Base-by-base conservation (phyloP, 2,329 filamentous ascomycete genomes). In the Fusarium neocosmosporiellum region DNA sequence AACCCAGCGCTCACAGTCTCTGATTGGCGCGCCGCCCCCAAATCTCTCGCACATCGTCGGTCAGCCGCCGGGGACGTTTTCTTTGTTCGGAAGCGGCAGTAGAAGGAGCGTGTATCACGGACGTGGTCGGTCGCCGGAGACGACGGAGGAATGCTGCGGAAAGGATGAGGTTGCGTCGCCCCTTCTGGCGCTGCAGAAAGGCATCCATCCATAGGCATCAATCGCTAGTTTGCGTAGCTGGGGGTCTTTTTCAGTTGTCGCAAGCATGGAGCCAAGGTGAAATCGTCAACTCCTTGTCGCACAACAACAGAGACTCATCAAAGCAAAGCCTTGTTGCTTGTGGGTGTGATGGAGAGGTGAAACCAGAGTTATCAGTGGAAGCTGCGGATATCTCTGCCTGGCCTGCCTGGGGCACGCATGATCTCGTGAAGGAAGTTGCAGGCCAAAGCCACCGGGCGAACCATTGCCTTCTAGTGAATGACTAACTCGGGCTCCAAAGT, bases 341-440 rank as follows among this genome's bases (percentile, higher is more conserved):
- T 50, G 43, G 43, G 43, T 50, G 43, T 50, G 43, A 50, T 50
- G 43, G 43, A 50, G 43, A 50, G 48, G 46, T 34, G 22, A 24
- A 62, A 33, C 22, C 41, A 20, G 20, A n/a, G 65, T 55, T 57
- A 24, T 36, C 41, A 58, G 57, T 70, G 63, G 64, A 43, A 71
- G 65, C 62, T 63, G 59, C 58, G 63, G 65, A 69, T 67, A 59
- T 72, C 66, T 67, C 74, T 77, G 74, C 74, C 74, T 76, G 68
- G 62, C 69, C 65, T 77, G 68, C 74, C 74, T 75, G 72, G 64
- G 66, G 67, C 65, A 68, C 66, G 64, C 57, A 70, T 73, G 65
- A 61, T 67, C 57, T 63, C 50, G 58, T 75, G 59, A 27, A 55
- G 59, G 59, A 50, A 61, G n/a, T 54, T 27, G 48, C 48, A 39